phyloP scores from a whole-genome alignment of 2,329 filamentous ascomycete species.

The Dactylellina parvicollis region DNA sequence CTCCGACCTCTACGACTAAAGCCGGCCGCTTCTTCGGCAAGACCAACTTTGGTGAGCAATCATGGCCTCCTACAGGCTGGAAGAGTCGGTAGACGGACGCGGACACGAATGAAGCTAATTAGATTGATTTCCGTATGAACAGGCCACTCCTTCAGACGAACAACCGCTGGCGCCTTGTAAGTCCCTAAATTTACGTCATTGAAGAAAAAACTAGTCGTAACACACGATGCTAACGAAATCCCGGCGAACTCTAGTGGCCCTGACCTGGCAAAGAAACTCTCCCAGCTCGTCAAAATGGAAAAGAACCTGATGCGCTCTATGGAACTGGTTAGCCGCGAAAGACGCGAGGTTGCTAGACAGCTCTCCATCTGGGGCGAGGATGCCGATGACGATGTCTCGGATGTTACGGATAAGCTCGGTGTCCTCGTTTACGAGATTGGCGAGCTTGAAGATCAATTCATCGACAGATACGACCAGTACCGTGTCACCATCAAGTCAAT shows the following conservation, averaged over 20 bases:
- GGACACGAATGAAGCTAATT: not conserved
- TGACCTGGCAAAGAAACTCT: slow-evolving; percentile 96
- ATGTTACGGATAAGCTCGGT: slow-evolving; percentile 98
- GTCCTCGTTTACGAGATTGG: slow-evolving; percentile 98
- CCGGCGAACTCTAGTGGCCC: slow-evolving; percentile 65
- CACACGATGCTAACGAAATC: slow-evolving; percentile 55
- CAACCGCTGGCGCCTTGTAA: slow-evolving; percentile 65
- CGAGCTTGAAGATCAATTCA: slow-evolving; percentile 96
- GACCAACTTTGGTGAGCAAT: slow-evolving; percentile 79
- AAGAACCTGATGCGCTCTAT: slow-evolving; percentile 99
- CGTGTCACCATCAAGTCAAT: slow-evolving; percentile 99
- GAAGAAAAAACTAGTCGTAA: not conserved
- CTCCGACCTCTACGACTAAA: slow-evolving; percentile 91
- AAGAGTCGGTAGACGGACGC: not conserved
- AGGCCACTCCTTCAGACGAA: slow-evolving; percentile 72
- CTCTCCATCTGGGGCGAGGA: slow-evolving; percentile 96
- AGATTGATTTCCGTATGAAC: slow-evolving; percentile 55
- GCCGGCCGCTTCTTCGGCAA: slow-evolving; percentile 87
- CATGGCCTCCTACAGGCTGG: not conserved
- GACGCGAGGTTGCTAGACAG: slow-evolving; percentile 99
- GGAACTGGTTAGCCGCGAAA: slow-evolving; percentile 91
- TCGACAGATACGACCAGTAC: slow-evolving; percentile 99
- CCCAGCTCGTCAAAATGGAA: slow-evolving; percentile 99
- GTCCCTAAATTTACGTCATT: slow-evolving; percentile 15
- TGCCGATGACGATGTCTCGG: slow-evolving; percentile 96